Base-by-base conservation (phyloP, 345 rosid genomes). In the Cardamine resedifolia region DNA sequence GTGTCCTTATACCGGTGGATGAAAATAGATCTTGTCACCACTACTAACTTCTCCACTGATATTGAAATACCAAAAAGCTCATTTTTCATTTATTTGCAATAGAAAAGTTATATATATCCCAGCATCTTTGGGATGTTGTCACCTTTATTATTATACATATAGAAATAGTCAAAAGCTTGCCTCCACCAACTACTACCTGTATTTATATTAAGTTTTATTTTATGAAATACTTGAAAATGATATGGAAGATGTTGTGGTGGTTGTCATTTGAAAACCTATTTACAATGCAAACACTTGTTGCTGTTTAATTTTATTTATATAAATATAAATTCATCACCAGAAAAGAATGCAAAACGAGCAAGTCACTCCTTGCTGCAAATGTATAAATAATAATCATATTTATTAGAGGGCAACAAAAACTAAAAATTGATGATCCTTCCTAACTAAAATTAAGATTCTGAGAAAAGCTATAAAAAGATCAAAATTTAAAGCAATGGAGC, bases 11-110 rank as follows among this genome's bases (percentile, higher is more conserved):
- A 23, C 31, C 0, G 16, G 61, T 75, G 70, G 70, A 53, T 60
- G 0, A 15, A 61, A 68, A 34, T 26, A 68, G 79, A 75, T 75
- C 74, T 75, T 68, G 59, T 75, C 73, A 58, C 73, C 78, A 74
- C 78, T 66, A 47, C 72, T 43, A 43, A 41, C 47, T 66, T 47
- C 68, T 50, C 47, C 47, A 43, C 43, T 60, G 41, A 43, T 44
- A 41, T 31, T 44, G 14, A 61, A 53, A 62, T 5, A 68, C 70
- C 58, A 18, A 75, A 74, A 61, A 68, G 33, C 18, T 56, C 31
- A 43, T 50, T 52, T 51, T 43, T 28, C 10, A 58, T 38, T 38
- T 59, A 11, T 67, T 66, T n/a, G n/a, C n/a, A n/a, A n/a, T n/a
- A n/a, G n/a, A n/a, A n/a, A n/a, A n/a, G n/a, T n/a, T n/a, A n/a